These are phyloP conservation scores for Isabelozyma gotoi DNA, from an alignment of 805 yeast genomes.

Conservation along the genomic window DNA sequence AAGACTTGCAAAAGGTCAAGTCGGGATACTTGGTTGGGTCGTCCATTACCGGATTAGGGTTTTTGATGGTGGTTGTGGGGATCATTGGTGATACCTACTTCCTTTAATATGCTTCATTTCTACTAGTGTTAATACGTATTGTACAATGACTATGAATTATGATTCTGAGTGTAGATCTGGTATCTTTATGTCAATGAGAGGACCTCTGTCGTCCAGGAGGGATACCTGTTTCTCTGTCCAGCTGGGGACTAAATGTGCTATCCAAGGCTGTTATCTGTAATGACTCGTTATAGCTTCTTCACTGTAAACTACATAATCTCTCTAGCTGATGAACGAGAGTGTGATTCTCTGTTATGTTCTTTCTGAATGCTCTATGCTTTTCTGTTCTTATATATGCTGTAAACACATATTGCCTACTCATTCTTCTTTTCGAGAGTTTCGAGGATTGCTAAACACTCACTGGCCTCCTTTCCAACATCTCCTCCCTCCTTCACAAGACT, in stretches of 20 bases:
- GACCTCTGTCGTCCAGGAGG: too few relatives aligned
- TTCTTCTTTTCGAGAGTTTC: neutral
- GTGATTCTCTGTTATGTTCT: too few relatives aligned
- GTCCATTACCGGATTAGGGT: conserved; percentile 43
- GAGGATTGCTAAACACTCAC: conserved; percentile 2
- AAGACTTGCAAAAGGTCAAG: conserved; percentile 30
- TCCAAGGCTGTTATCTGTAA: too few relatives aligned
- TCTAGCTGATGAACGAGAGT: too few relatives aligned
- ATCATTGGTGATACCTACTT: conserved; percentile 51
- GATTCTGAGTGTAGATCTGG: neutral
- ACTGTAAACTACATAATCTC: too few relatives aligned
- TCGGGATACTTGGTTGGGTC: conserved; percentile 41
- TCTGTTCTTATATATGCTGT: too few relatives aligned
- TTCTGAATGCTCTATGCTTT: too few relatives aligned
- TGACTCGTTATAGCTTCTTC: too few relatives aligned
- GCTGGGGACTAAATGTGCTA: too few relatives aligned
- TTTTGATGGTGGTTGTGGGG: conserved; percentile 53
- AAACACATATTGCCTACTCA: neutral
- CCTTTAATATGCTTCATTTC: conserved; percentile 6
- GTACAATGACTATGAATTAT: neutral
- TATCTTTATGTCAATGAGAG: neutral
- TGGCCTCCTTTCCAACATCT: conserved; percentile 57
- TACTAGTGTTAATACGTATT: neutral
- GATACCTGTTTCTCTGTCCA: too few relatives aligned
- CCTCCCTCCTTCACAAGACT: conserved; percentile 68